Base-by-base conservation (phyloP, 164 flowering plant species). In the Nymphaea thermarum region DNA sequence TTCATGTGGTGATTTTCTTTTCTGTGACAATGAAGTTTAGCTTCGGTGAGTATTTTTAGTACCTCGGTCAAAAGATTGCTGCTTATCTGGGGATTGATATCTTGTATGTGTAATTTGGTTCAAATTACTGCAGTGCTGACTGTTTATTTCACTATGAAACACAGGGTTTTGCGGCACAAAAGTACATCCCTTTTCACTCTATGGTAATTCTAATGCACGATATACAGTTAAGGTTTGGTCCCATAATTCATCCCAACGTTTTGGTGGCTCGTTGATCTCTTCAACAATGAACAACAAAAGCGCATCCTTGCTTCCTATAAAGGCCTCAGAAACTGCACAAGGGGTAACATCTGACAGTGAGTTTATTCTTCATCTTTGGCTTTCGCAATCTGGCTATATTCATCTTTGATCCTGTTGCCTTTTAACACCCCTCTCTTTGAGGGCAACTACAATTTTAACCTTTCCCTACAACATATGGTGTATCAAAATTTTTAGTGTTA, bases 311-410 rank as follows among this genome's bases (percentile, higher is more conserved):
- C 70, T 80, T 44, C 71, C 81, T 74, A 73, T 67, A 3, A 82
- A 83, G 79, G 72, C 84, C 65, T 74, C 85, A 51, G 85, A 78
- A 62, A 63, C 83, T 60, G 15, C 77, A 36, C 63, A 71, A n/a
- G 64, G 80, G 53, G 67, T 75, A 42, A 71, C 80, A 44, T 73
- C 83, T 71, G 79, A 74, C 66, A 85, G 90, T 83, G 70, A 82
- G 83, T 71, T 60, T 6, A 18, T 44, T 67, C 53, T 60, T 25
- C 5, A 55, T 45, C 60, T 18, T 68, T 66, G 43, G 43, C 4
- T 62, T 16, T 62, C 12, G 17, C 41, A 62, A 17, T 17, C 11
- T 4, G 10, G 42, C n/a, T 25, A 25, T 25, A 25, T 25, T 25
- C 36, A 25, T 25, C 36, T 25, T 25, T 25, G 36, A 25, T 0